Evolutionary conservation across 2,329 filamentous ascomycete species (phyloP).

Genomic region (Karstenula rhodostoma): DNA sequence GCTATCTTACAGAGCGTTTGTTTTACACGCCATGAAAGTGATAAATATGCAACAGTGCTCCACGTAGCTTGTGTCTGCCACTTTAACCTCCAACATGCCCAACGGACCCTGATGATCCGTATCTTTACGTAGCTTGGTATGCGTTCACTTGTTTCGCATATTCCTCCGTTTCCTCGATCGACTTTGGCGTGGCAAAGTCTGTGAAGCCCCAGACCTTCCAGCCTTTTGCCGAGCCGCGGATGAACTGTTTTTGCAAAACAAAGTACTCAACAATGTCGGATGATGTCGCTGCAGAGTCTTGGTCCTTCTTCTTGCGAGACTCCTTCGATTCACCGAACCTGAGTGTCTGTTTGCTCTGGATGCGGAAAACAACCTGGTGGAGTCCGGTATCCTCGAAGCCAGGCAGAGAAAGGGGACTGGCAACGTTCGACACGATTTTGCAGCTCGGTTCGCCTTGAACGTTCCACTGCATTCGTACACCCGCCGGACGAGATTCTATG

Average conservation of each 20-base stretch:
- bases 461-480: slow-evolving; percentile 58
- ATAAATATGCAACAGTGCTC: neutral
- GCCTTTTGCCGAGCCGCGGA: slow-evolving; percentile 53
- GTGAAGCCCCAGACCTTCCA: slow-evolving; percentile 75
- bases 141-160: slow-evolving; percentile 30
- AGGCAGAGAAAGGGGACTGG: slow-evolving; percentile 55
- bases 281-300: neutral
- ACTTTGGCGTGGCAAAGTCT: slow-evolving; percentile 55
- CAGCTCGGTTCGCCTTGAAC: slow-evolving; percentile 30
- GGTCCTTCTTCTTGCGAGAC: slow-evolving; percentile 5
- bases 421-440: slow-evolving; percentile 64
- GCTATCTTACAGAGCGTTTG: slow-evolving; percentile 15
- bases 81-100: neutral
- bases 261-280: slow-evolving; percentile 68
- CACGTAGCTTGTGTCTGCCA: neutral
- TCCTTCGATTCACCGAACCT: slow-evolving; percentile 10
- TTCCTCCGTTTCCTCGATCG: slow-evolving; percentile 31
- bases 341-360: slow-evolving; percentile 34
- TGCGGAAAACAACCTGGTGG: slow-evolving; percentile 37
- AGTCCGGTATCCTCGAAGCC: slow-evolving; percentile 40
- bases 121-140: slow-evolving; percentile 22
- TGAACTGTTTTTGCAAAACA: slow-evolving; percentile 65
- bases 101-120: neutral
- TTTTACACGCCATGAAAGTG: slow-evolving; percentile 9
- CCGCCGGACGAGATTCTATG: slow-evolving; percentile 61